These are phyloP conservation scores for Cucumis sativus DNA, from an alignment of 306 rosid genomes.

Conservation along the genomic window Cucumber_9930_V3 NC_026661.2:1793501-1794000, in stretches of 20 bases:
- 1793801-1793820: neutral
- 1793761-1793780: neutral
- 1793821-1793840: neutral
- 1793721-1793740: neutral
- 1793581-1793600: neutral
- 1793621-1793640: too few relatives aligned
- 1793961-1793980: conserved; percentile 71
- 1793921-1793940: conserved; percentile 97
- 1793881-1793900: neutral
- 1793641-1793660: too few relatives aligned
- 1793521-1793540: neutral
- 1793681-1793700: neutral
- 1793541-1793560: neutral
- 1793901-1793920: neutral
- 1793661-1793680: too few relatives aligned
- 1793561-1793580: neutral
- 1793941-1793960: conserved; percentile 79
- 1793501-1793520: neutral
- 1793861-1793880: neutral
- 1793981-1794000: conserved; percentile 44
- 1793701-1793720: neutral
- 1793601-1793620: neutral
- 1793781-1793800: neutral
- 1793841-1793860: neutral
- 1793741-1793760: neutral